Evolutionary conservation across 257 asterid species (phyloP).

Genomic region (Pogostemon cablin): DNA sequence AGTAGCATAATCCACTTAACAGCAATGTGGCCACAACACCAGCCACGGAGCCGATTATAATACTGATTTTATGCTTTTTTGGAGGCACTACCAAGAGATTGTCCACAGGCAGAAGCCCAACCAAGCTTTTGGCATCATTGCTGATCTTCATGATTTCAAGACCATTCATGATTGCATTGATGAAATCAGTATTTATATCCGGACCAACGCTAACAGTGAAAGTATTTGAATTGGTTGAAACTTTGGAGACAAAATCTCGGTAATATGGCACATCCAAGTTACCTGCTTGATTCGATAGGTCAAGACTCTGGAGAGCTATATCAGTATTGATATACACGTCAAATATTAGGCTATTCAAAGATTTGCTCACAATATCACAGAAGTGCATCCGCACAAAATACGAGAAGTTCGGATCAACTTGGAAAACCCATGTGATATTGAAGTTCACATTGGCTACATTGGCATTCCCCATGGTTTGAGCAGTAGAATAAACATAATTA

Average conservation of each 20-base stretch:
- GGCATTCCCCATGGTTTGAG: slow-evolving; percentile 75
- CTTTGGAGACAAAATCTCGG: slow-evolving; percentile 52
- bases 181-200: slow-evolving; percentile 43
- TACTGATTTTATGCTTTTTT: slow-evolving; percentile 40
- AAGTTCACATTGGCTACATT: slow-evolving; percentile 57
- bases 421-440: slow-evolving; percentile 78
- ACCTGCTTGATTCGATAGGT: slow-evolving; percentile 54
- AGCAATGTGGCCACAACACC: slow-evolving; percentile 47
- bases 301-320: slow-evolving; percentile 51
- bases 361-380: slow-evolving; percentile 75
- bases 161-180: slow-evolving; percentile 70
- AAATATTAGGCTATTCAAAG: slow-evolving; percentile 59
- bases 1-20: slow-evolving; percentile 52
- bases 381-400: slow-evolving; percentile 66
- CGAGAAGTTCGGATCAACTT: slow-evolving; percentile 58
- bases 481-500: slow-evolving; percentile 68
- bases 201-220: slow-evolving; percentile 73
- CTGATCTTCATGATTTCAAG: slow-evolving; percentile 74
- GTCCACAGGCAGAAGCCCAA: slow-evolving; percentile 56
- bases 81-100: slow-evolving; percentile 45
- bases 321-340: slow-evolving; percentile 60
- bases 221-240: slow-evolving; percentile 42
- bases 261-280: slow-evolving; percentile 59
- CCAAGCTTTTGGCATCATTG: slow-evolving; percentile 67
- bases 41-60: slow-evolving; percentile 48